Percentiles rank a stretch among this genome's conserved stretches.
Evolutionary conservation across 331 rosid species (phyloP).

Genomic region (Rhamnella rubrinervis): DNA sequence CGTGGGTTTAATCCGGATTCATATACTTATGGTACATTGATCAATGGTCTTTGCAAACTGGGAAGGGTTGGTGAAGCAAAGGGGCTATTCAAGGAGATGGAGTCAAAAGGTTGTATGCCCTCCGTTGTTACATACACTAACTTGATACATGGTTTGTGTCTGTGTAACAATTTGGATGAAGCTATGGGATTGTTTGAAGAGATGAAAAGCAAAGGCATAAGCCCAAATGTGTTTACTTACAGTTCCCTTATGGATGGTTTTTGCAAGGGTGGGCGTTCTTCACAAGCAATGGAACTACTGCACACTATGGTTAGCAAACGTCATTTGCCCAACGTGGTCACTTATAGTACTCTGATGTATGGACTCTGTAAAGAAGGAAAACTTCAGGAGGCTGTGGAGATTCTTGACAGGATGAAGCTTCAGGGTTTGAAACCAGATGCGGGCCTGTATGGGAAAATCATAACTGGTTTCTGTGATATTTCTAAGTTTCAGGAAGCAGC

Average conservation of each 20-base stretch:
- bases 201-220: constrained; percentile 55
- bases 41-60: constrained; percentile 68
- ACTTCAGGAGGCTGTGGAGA: constrained; percentile 64
- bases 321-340: constrained; percentile 64
- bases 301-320: constrained; percentile 56
- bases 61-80: constrained; percentile 65
- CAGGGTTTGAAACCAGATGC: constrained; percentile 88
- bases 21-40: constrained; percentile 86
- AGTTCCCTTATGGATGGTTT: constrained; percentile 79
- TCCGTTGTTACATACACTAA: constrained; percentile 80
- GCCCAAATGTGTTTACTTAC: constrained; percentile 83
- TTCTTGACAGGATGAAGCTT: constrained; percentile 90
- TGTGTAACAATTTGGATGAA: constrained; percentile 54
- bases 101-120: constrained; percentile 50
- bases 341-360: constrained; percentile 66
- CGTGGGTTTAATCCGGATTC: constrained; percentile 78
- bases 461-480: constrained; percentile 57
- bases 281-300: constrained; percentile 59
- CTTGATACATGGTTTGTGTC: constrained; percentile 83
- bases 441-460: constrained; percentile 71
- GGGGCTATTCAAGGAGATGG: constrained; percentile 74
- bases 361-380: constrained; percentile 82
- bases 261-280: constrained; percentile 72
- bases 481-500: constrained; percentile 73
- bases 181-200: constrained; percentile 65